Percentiles rank a stretch among this genome's conserved stretches.
These are phyloP conservation scores for Phytophthora crassamura DNA, from an alignment of 352 stramenopile genomes.

Conservation along the genomic window DNA sequence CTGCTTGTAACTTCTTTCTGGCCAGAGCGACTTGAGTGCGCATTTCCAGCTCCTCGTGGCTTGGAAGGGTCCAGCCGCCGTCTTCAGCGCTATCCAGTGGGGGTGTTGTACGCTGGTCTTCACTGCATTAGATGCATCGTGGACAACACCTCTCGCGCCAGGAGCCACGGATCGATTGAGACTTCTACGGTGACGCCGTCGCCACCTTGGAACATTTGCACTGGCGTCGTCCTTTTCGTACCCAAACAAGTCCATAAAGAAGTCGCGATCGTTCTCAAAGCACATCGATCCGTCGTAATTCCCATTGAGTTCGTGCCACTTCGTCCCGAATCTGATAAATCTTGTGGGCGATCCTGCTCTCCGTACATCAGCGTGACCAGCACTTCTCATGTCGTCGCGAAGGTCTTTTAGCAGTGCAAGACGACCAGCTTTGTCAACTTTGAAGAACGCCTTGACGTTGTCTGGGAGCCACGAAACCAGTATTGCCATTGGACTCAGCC, in stretches of 20 bases:
- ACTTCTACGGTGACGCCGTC: not conserved
- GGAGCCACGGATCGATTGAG: not conserved
- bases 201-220: not conserved
- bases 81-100: no score
- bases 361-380: not conserved
- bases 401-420: not conserved
- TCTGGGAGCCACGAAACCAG: not conserved
- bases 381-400: not conserved
- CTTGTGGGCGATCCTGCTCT: not conserved
- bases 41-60: no score
- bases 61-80: no score
- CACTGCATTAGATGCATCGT: no score
- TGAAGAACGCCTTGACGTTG: not conserved
- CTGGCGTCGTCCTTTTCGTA: not conserved
- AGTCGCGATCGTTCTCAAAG: not conserved
- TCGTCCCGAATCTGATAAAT: not conserved
- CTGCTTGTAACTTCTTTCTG: no score
- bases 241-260: not conserved
- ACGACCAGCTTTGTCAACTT: not conserved
- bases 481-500: not conserved
- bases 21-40: no score
- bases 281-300: not conserved
- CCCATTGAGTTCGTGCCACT: not conserved
- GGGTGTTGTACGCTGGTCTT: no score
- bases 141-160: no score